Evolutionary conservation across 2,329 filamentous ascomycete genomes (phyloP), one percentile per base, ranked within the genome.

Genomic region (Aspergillus viridinutans): DNA sequence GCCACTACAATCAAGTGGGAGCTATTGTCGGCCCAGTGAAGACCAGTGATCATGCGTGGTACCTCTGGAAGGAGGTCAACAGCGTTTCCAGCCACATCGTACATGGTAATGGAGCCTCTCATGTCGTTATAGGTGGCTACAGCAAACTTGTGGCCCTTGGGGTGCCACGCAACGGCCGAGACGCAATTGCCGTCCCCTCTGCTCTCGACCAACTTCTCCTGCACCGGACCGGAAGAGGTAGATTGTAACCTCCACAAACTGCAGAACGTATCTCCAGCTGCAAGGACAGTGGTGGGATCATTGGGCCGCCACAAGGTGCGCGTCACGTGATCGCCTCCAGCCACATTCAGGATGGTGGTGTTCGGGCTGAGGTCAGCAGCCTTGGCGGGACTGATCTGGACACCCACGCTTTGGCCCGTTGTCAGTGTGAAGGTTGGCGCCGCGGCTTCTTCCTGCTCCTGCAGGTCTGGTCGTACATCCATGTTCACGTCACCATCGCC

Each of bases 351-450:
- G 23, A 79, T 65, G 58, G 70, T 70, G 62, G 78, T 78, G 63
- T 77, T 68, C 47, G 76, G 72, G 42, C 70, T 71, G 56, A 81
- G 72, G 65, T 80, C 77, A 59, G 73, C 69, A 48, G 78, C 74
- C 69, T 80, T 80, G 68, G 78, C 76, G 66, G 77, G 75, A 52
- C 70, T 69, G 63, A 76, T 79, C 67, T 80, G 78, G 57, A 80
- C 72, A 58, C 75, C 77, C 61, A 76, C 68, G 66, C 78, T 80
- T 54, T 71, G 69, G 51, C 78, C 78, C 49, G 68, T 76, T 40
- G 71, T 74, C 56, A 80, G 62, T 10, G 77, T 79, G 57, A 72
- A 71, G 32, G 69, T 67, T 52, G 64, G 64, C 55, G 68, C 63
- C 54, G 67, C 65, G 54, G 64, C 63, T 57, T 68, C 67, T 64